Evolutionary conservation across 2,329 filamentous ascomycete species (phyloP).

Genomic region (Fusarium penzigii): DNA sequence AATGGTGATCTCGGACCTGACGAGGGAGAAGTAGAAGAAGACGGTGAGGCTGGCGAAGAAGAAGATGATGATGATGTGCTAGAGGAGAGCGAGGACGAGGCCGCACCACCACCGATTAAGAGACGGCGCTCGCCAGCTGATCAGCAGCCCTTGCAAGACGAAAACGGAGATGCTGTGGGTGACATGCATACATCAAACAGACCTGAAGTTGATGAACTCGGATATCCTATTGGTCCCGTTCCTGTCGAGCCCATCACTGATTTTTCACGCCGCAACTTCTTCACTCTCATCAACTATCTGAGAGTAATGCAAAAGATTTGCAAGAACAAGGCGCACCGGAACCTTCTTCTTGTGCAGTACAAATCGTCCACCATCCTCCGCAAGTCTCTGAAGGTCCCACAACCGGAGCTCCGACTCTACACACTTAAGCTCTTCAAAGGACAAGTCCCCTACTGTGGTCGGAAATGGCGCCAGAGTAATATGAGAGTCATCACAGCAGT

Average conservation of each 20-base stretch:
- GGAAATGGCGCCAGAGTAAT: constrained; percentile 97
- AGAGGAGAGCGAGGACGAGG: constrained; percentile 70
- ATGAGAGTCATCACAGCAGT: constrained; percentile 99
- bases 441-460: constrained; percentile 95
- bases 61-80: constrained; percentile 43
- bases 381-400: constrained; percentile 87
- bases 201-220: constrained; percentile 81
- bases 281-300: constrained; percentile 91
- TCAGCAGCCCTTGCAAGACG: constrained; percentile 29
- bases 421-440: constrained; percentile 98
- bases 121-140: constrained; percentile 50
- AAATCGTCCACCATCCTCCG: constrained; percentile 91
- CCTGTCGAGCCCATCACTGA: constrained; percentile 79
- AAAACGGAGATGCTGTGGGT: constrained; percentile 30
- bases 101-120: constrained; percentile 81
- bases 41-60: constrained; percentile 70
- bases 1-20: constrained; percentile 38
- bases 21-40: constrained; percentile 38
- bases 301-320: constrained; percentile 97
- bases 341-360: constrained; percentile 90
- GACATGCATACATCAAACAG: constrained; percentile 39
- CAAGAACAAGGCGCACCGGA: constrained; percentile 92
- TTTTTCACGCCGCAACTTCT: constrained; percentile 94
- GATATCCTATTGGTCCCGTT: constrained; percentile 71
- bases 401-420: constrained; percentile 84